Percentiles rank a stretch among this genome's conserved stretches.
Evolutionary conservation across 2,329 filamentous ascomycete genomes (phyloP).

Genomic region (Trichoderma pleuroti): DNA sequence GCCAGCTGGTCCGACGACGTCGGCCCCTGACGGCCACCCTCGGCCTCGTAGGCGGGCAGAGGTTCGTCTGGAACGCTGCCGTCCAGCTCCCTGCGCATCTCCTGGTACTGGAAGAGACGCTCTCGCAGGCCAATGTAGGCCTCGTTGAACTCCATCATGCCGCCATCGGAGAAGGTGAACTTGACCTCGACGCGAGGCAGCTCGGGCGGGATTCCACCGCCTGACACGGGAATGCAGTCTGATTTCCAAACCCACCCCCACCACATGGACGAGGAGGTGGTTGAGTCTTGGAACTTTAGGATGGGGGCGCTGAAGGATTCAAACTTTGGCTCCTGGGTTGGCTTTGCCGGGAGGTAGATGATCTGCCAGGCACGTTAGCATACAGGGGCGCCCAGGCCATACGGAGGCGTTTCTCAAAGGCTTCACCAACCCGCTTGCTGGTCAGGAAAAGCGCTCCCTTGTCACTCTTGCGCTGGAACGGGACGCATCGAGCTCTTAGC

Average conservation of each 20-base stretch:
- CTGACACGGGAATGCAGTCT: conserved; percentile 72
- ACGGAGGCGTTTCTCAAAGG: neutral
- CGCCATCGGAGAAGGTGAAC: conserved; percentile 89
- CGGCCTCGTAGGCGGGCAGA: conserved; percentile 78
- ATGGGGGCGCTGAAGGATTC: conserved; percentile 89
- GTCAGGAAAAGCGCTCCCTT: conserved; percentile 76
- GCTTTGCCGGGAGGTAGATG: conserved; percentile 76
- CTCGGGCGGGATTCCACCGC: conserved; percentile 75
- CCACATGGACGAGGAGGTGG: conserved; percentile 76
- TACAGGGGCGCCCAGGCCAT: neutral
- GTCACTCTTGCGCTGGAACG: conserved; percentile 68
- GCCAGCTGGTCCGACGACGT: conserved; percentile 23
- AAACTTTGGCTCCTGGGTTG: conserved; percentile 58
- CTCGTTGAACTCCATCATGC: conserved; percentile 86
- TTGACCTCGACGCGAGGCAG: conserved; percentile 74
- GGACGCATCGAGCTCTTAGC: conserved; percentile 55
- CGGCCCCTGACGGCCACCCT: conserved; percentile 30
- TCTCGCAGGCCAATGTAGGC: conserved; percentile 83
- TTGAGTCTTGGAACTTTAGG: conserved; percentile 80
- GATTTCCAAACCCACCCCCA: conserved; percentile 92
- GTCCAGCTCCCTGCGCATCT: conserved; percentile 68
- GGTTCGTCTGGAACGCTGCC: conserved; percentile 74
- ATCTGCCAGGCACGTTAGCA: conserved; percentile 43
- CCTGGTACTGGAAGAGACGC: conserved; percentile 73
- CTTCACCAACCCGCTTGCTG: conserved; percentile 68